These are phyloP conservation scores for Desmodesmus armatus DNA, from an alignment of 139 green algal species.

Conservation along the genomic window DNA sequence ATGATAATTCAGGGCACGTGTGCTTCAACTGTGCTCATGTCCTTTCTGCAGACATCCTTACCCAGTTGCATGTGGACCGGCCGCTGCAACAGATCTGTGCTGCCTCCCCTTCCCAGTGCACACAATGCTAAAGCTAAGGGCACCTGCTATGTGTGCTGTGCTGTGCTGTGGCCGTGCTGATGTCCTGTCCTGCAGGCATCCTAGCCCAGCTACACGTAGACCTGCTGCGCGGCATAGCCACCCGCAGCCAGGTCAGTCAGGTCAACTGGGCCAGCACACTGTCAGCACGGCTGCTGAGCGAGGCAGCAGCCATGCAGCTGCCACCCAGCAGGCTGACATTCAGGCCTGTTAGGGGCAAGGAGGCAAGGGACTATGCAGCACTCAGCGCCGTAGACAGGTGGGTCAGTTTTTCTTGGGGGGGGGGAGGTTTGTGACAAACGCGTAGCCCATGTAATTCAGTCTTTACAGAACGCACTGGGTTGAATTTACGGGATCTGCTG, in stretches of 20 bases:
- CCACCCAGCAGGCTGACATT: constrained; percentile 31
- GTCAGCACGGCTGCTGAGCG: not conserved
- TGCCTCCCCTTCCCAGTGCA: not conserved
- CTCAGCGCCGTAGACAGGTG: constrained; percentile 27
- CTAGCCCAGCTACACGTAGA: constrained; percentile 35
- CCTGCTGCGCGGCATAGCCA: constrained; percentile 34
- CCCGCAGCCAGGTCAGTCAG: constrained; percentile 15
- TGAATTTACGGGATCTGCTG: not conserved
- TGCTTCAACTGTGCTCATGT: too few relatives aligned
- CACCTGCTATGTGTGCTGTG: not conserved
- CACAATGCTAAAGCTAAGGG: too few relatives aligned
- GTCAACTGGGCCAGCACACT: constrained; percentile 42
- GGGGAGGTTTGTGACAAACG: too few relatives aligned
- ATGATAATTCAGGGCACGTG: too few relatives aligned
- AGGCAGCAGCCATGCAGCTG: constrained; percentile 24
- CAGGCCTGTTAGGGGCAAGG: constrained; percentile 29
- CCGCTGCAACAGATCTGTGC: not conserved
- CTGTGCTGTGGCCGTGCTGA: not conserved
- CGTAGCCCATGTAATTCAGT: not conserved
- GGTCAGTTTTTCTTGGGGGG: too few relatives aligned
- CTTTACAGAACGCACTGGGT: not conserved
- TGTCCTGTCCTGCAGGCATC: constrained; percentile 15
- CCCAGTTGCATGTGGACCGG: not conserved
- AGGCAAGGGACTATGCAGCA: constrained; percentile 24
- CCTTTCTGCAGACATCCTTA: too few relatives aligned